Evolutionary conservation across 108 stramenopile species (phyloP).

Genomic region (Pseudonitzschia delicatissima): DNA sequence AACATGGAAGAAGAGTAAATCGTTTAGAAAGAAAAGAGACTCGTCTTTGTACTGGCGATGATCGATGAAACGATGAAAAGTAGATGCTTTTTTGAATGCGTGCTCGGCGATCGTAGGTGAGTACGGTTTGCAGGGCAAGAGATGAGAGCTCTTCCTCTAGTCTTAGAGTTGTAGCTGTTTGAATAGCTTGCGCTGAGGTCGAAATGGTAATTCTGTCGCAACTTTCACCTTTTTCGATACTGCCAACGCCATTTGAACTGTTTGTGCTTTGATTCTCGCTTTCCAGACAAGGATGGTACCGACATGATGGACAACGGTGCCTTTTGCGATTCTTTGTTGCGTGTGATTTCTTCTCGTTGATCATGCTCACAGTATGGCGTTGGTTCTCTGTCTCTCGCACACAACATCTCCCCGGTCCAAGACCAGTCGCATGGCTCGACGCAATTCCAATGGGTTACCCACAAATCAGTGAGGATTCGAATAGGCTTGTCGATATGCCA

Average conservation of each 20-base stretch:
- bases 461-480: constrained; percentile 61
- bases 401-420: constrained; percentile 47
- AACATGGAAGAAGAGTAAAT: constrained; percentile 74
- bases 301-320: constrained; percentile 12
- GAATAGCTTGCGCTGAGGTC: constrained; percentile 33
- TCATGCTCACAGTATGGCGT: background rate
- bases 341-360: background rate
- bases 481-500: constrained; percentile 49
- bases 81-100: constrained; percentile 57
- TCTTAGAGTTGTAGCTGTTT: constrained; percentile 28
- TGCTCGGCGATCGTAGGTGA: constrained; percentile 16
- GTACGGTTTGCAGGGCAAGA: constrained; percentile 8
- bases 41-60: constrained; percentile 44
- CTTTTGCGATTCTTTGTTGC: background rate
- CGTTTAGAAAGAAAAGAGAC: constrained; percentile 44
- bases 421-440: constrained; percentile 50
- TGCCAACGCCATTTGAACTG: background rate
- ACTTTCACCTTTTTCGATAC: background rate
- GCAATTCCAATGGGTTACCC: constrained; percentile 74
- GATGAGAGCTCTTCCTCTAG: constrained; percentile 17
- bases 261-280: background rate
- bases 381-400: background rate
- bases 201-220: background rate
- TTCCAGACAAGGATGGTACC: constrained; percentile 22
- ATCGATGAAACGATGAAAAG: constrained; percentile 45